Conservation (phyloP, 2,329 filamentous ascomycete genomes). For the Grosmannia huntii region DNA sequence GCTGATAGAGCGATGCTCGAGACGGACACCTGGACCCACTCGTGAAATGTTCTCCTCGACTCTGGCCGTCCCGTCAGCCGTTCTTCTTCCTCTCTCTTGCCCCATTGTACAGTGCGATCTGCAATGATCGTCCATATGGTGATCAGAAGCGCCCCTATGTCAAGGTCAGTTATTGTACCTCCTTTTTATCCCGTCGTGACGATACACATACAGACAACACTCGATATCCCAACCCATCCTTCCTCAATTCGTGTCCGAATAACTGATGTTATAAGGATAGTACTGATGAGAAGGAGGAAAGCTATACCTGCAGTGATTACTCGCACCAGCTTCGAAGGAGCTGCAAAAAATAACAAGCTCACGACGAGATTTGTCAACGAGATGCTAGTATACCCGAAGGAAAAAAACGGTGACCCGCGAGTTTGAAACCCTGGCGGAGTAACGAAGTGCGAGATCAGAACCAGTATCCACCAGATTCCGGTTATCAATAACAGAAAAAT, state of each 20-base stretch:
- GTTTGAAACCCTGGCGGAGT: slow-evolving; percentile 78
- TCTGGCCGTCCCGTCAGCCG: slow-evolving; percentile 81
- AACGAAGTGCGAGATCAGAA: slow-evolving; percentile 83
- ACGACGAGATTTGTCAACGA: slow-evolving; percentile 64
- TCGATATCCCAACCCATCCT: slow-evolving; percentile 80
- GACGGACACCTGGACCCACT: slow-evolving; percentile 72
- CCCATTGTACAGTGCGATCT: slow-evolving; percentile 78
- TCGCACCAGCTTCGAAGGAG: slow-evolving; percentile 68
- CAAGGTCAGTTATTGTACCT: neutral
- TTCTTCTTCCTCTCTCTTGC: slow-evolving; percentile 86
- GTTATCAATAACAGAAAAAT: slow-evolving; percentile 61
- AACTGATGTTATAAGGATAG: slow-evolving; percentile 68
- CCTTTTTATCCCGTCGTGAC: neutral
- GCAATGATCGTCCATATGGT: slow-evolving; percentile 66
- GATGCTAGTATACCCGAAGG: slow-evolving; percentile 72
- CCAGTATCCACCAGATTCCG: slow-evolving; percentile 84
- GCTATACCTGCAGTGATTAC: slow-evolving; percentile 58
- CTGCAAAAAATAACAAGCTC: slow-evolving; percentile 73
- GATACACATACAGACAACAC: slow-evolving; percentile 49
- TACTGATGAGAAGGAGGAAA: slow-evolving; percentile 55
- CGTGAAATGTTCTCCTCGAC: slow-evolving; percentile 63
- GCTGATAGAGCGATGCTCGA: slow-evolving; percentile 60
- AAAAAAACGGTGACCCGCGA: slow-evolving; percentile 83
- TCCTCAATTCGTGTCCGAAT: slow-evolving; percentile 67
- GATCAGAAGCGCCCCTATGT: slow-evolving; percentile 57